A percentile compares a stretch with the other conserved stretches of the same genome.
Evolutionary conservation across 2,329 filamentous ascomycete genomes (phyloP).

Genomic region (Fusarium caatingaense): DNA sequence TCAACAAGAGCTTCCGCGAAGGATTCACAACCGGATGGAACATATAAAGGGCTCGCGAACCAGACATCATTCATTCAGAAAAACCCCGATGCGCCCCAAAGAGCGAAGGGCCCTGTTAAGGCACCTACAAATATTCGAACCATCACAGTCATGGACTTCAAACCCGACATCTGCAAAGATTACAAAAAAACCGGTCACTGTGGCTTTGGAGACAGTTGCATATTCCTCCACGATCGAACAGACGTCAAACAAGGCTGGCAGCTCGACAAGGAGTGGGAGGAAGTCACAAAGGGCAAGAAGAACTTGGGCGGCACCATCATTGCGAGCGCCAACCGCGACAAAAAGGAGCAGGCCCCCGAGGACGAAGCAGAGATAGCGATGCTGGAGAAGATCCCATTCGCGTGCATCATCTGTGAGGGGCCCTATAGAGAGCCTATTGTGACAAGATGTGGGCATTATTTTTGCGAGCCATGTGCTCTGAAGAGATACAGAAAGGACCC

Average conservation of each 20-base stretch:
- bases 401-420: constrained; percentile 85
- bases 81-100: constrained; percentile 77
- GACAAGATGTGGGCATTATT: constrained; percentile 95
- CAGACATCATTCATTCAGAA: constrained; percentile 81
- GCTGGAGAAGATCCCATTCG: constrained; percentile 87
- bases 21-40: constrained; percentile 66
- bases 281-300: constrained; percentile 77
- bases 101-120: constrained; percentile 86
- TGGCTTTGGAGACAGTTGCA: constrained; percentile 63
- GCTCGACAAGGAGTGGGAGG: constrained; percentile 94
- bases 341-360: constrained; percentile 51
- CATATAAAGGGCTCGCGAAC: constrained; percentile 80
- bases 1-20: constrained; percentile 60
- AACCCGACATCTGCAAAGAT: constrained; percentile 95
- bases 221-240: constrained; percentile 80
- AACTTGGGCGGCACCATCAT: constrained; percentile 70
- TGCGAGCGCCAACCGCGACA: constrained; percentile 66
- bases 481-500: constrained; percentile 88
- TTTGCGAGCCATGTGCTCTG: constrained; percentile 91
- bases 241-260: constrained; percentile 95
- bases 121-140: constrained; percentile 90
- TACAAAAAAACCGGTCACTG: constrained; percentile 73
- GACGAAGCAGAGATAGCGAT: constrained; percentile 74
- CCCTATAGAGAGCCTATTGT: constrained; percentile 83
- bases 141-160: constrained; percentile 89